Evolutionary conservation across 2,329 filamentous ascomycete species (phyloP), one percentile per base, ranked within the genome.

Genomic region (Cytospora leucostoma): DNA sequence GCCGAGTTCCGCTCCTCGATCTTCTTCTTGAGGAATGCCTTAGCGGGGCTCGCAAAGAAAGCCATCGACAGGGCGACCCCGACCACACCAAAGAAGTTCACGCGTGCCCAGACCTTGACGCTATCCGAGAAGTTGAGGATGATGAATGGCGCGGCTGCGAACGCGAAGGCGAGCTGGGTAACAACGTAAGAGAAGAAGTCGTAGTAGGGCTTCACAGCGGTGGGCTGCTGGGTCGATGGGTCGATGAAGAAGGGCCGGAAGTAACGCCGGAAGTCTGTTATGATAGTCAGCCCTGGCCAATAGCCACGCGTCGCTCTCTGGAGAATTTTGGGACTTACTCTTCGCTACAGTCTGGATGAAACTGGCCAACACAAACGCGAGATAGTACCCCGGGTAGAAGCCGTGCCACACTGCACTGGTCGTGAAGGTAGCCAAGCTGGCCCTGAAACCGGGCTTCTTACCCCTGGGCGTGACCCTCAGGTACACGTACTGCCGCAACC

Each of bases 361-460:
- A 66, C 92, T 93, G 1, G 91, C 95, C 8, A 98, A 82, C 49
- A 98, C 79, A 71, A 99, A 99, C 6, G 90, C 84, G 65, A 99
- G 78, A 75, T 98, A 98, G 76, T 99, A 99, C 7, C 95, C 95
- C 0, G 95, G 94, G 69, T 96, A 96, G 77, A 99, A 99, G 35
- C 95, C 95, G 73, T 99, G 95, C 95, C 95, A 99, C 69, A 98
- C 89, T 3, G 95, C 94, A 72, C 93, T 97, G 21, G 95, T 98
- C 7, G 88, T 85, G 74, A 99, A 99, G 0, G 95, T 99, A 38
- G 93, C 92, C 79, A 99, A 79, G 71, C 91, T 98, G 57, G 95
- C 95, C 64, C 93, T 85, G 80, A 99, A 99, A 1, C 95, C 95
- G 11, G 95, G 95, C 76, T 98, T 99, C 81, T 93, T 95, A 60